These are phyloP conservation scores for Jasminum sambac DNA, from an alignment of 257 asterid species.

Conservation along the genomic window DNA sequence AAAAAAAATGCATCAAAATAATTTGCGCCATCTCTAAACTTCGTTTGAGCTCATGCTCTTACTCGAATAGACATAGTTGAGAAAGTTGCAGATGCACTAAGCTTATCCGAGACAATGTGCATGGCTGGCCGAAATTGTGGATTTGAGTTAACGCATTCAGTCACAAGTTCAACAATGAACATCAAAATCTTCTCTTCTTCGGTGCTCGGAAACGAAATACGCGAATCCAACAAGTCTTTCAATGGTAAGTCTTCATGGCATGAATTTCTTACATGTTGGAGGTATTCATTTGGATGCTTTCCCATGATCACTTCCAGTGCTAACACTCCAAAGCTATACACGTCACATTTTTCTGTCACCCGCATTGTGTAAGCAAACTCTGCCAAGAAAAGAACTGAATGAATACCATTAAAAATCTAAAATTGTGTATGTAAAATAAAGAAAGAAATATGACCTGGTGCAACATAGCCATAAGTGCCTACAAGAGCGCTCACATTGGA, in stretches of 20 bases:
- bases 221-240: neutral
- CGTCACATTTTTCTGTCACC: conserved; percentile 24
- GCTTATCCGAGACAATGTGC: neutral
- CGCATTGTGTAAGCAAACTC: conserved; percentile 25
- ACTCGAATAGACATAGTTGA: neutral
- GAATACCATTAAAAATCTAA: neutral
- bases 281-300: neutral
- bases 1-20: neutral
- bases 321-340: conserved; percentile 26
- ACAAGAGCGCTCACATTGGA: neutral
- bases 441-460: conserved; percentile 1
- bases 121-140: neutral
- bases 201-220: neutral
- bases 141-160: neutral
- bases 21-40: neutral
- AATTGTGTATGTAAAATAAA: neutral
- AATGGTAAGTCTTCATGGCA: neutral
- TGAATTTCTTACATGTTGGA: neutral
- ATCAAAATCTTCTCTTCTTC: neutral
- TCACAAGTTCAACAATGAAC: neutral
- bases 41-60: neutral
- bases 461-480: neutral
- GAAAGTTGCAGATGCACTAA: neutral
- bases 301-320: conserved; percentile 24
- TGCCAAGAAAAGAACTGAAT: neutral